Percentiles rank a stretch among this genome's conserved stretches.
Conservation (phyloP, 2,329 filamentous ascomycete species). For the Aspergillus sp. region DNA sequence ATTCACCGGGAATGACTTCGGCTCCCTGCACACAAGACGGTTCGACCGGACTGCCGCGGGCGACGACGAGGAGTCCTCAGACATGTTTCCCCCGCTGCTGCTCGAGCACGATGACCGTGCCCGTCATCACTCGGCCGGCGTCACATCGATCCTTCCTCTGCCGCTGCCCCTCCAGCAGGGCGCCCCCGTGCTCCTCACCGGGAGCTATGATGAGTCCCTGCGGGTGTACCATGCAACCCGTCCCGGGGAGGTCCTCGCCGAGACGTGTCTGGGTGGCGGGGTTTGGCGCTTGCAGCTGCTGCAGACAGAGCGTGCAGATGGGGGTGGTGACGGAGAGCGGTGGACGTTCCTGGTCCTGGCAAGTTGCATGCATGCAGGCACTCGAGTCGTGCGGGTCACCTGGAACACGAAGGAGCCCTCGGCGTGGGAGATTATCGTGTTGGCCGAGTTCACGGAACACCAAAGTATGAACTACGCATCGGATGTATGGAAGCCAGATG, state of each 20-base stretch:
- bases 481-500: slow-evolving; percentile 50
- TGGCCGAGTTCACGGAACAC: slow-evolving; percentile 78
- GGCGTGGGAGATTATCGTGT: slow-evolving; percentile 61
- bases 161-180: slow-evolving; percentile 40
- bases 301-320: slow-evolving; percentile 4
- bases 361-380: slow-evolving; percentile 92
- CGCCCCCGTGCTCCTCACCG: slow-evolving; percentile 68
- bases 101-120: slow-evolving; percentile 44
- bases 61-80: neutral
- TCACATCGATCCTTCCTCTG: slow-evolving; percentile 81
- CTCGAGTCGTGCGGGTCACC: slow-evolving; percentile 59
- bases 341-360: slow-evolving; percentile 61
- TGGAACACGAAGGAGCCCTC: slow-evolving; percentile 27
- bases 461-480: slow-evolving; percentile 94
- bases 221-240: slow-evolving; percentile 54
- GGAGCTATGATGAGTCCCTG: slow-evolving; percentile 86
- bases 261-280: slow-evolving; percentile 69
- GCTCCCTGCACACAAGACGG: slow-evolving; percentile 31
- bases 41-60: slow-evolving; percentile 14
- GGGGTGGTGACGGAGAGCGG: neutral
- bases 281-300: slow-evolving; percentile 79
- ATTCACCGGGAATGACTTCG: slow-evolving; percentile 43
- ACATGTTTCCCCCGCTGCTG: slow-evolving; percentile 15
- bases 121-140: slow-evolving; percentile 73
- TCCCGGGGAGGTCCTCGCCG: slow-evolving; percentile 56